Conservation (phyloP, 2,329 filamentous ascomycete genomes). For the Aspergillus glaucus region DNA sequence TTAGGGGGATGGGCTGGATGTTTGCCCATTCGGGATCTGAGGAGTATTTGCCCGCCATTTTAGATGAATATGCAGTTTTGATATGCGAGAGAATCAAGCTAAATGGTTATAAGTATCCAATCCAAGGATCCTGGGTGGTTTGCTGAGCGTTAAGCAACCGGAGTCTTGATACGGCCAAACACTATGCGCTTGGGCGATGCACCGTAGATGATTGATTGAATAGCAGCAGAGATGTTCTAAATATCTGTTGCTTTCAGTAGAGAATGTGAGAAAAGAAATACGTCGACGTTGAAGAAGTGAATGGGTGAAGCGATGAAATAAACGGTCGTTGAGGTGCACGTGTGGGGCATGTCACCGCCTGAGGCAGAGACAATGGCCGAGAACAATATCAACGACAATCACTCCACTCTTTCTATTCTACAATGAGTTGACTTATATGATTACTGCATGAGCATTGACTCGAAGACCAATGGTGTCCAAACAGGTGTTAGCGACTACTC, state of each 20-base stretch:
- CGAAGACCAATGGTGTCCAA: too few relatives aligned
- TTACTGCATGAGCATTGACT: too few relatives aligned
- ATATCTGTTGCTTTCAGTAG: neutral
- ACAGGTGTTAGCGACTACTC: too few relatives aligned
- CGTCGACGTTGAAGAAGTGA: neutral
- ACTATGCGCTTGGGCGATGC: too few relatives aligned
- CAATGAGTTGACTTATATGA: too few relatives aligned
- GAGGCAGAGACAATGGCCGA: neutral
- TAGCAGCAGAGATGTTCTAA: neutral
- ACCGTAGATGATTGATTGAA: too few relatives aligned
- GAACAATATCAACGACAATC: neutral
- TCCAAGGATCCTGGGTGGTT: neutral
- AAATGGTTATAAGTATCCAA: neutral
- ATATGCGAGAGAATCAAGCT: neutral
- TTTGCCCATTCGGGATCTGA: slow-evolving; percentile 76
- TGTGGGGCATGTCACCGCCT: neutral
- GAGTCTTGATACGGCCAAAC: too few relatives aligned
- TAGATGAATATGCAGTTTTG: neutral
- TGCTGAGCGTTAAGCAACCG: neutral
- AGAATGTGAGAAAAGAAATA: neutral
- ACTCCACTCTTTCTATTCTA: neutral
- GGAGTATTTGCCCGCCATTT: slow-evolving; percentile 44
- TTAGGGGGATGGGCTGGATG: slow-evolving; percentile 71
- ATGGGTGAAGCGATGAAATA: neutral
- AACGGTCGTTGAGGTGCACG: neutral